Base-by-base conservation (phyloP, 352 stramenopile genomes). In the Pythium brachiatum region DNA sequence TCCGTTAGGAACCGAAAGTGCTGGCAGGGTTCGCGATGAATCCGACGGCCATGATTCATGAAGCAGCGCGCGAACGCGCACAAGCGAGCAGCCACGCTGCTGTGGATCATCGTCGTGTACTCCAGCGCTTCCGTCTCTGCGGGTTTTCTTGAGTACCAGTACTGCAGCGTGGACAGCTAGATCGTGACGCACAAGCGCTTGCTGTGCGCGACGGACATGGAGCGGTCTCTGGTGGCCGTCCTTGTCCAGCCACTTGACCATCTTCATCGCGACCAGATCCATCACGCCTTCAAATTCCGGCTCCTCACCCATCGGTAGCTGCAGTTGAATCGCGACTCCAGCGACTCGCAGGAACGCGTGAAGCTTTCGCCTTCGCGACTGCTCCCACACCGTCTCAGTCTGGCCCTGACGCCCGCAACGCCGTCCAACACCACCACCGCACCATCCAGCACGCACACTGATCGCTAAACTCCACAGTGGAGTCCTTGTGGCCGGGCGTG, bases 391-490 rank as follows among this genome's bases (percentile, higher is more conserved):
- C 11, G 86, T 93, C 79, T 93, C 83, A 9, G 88, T 94, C 70
- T 95, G 83, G 6, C 79, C 82, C 26, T 99, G 7, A 99, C 97
- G 31, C 97, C 97, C 1, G 96, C 95, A 25, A 99, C 97, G 52
- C 92, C 96, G 76, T 99, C 97, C 48, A 99, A 89, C 26, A 99
- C 93, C 0, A 96, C 90, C 20, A 99, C 87, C n/a, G 94, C 97
- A 53, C 97, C 97, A 75, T 99, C 97, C 51, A 99, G 71, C 26
- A 99, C 97, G 48, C 97, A 92, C 53, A 99, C 78, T 20, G 93
- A 95, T 67, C 97, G 89, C 75, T 99, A 25, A 99, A 97, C 68
- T 99, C 97, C 54, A 99, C 84, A 23, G 97, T 99, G 73, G 99
- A 99, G 82, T 99, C 97, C 26, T 99, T 97, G 75, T 97, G 90